Conservation (phyloP, 2,329 filamentous ascomycete species). For the Fusarium secorum region DNA sequence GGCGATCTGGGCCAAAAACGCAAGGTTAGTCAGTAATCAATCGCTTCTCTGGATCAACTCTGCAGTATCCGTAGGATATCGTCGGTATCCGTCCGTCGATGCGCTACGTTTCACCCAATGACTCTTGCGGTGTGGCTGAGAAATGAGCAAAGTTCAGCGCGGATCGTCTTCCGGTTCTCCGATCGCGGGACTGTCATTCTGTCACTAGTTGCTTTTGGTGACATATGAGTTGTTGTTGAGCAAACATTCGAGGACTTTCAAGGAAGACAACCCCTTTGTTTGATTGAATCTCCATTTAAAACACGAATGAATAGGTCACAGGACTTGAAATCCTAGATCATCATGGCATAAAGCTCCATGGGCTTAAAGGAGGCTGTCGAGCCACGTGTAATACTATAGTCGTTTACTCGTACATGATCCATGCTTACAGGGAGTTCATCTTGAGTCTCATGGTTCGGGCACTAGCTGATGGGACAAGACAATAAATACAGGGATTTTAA, state of each 20-base stretch:
- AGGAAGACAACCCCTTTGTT: neutral
- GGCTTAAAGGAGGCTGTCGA: neutral
- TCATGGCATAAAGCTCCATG: neutral
- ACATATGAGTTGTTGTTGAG: neutral
- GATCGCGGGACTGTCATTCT: constrained; percentile 22
- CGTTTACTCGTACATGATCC: neutral
- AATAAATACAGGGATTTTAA: neutral
- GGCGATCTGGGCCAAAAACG: constrained; percentile 19
- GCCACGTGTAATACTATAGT: neutral
- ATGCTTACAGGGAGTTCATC: neutral
- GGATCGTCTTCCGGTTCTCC: constrained; percentile 11
- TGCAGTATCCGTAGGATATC: neutral
- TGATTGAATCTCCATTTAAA: neutral
- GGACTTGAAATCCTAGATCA: neutral
- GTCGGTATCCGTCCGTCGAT: constrained; percentile 12
- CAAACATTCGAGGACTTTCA: constrained; percentile 3
- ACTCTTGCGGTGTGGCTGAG: constrained; percentile 40
- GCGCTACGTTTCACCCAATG: constrained; percentile 23
- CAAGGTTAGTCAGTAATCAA: constrained; percentile 1
- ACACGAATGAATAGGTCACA: neutral
- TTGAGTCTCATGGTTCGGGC: neutral
- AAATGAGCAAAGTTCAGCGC: constrained; percentile 17
- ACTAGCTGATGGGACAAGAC: neutral
- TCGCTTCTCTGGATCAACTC: constrained; percentile 8
- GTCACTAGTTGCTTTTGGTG: neutral